Percentiles rank a stretch among this genome's conserved stretches.
Conservation (phyloP, 352 stramenopile genomes). For the Phytopythium delawarense region DNA sequence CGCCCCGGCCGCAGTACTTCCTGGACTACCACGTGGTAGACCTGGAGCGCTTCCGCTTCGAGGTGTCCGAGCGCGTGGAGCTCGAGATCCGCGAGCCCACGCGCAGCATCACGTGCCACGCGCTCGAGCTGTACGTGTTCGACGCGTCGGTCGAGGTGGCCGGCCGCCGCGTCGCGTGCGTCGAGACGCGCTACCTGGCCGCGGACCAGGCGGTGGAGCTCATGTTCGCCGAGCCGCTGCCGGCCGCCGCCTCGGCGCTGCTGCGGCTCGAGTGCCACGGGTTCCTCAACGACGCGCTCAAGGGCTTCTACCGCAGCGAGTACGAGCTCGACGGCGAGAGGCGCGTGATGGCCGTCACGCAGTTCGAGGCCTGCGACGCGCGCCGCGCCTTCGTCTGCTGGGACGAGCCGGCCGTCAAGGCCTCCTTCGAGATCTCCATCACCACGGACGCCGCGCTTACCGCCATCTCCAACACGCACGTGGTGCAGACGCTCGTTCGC, state of each 20-base stretch:
- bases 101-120: constrained; percentile 88
- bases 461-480: constrained; percentile 96
- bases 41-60: constrained; percentile 66
- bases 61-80: constrained; percentile 58
- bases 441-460: constrained; percentile 85
- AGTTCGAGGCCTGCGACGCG: constrained; percentile 85
- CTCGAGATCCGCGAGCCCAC: constrained; percentile 60
- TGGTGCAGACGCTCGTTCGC: constrained; percentile 75
- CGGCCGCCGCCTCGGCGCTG: constrained; percentile 22
- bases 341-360: constrained; percentile 92
- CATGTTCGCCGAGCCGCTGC: constrained; percentile 39
- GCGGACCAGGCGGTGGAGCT: constrained; percentile 58
- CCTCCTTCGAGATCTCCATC: constrained; percentile 92
- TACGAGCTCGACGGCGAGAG: constrained; percentile 91
- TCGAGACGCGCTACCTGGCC: constrained; percentile 51
- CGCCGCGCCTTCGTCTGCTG: constrained; percentile 96
- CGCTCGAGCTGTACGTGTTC: constrained; percentile 90
- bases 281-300: constrained; percentile 91
- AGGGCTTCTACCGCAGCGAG: constrained; percentile 94
- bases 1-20: constrained; percentile 41
- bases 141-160: constrained; percentile 51
- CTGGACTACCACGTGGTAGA: constrained; percentile 73
- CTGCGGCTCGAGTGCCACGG: constrained; percentile 57
- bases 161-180: constrained; percentile 33
- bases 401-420: constrained; percentile 97